Evolutionary conservation across 371 early-diverging fungal genomes (phyloP), one percentile per base, ranked within the genome.

Genomic region (Rhizopus microsporus): DNA sequence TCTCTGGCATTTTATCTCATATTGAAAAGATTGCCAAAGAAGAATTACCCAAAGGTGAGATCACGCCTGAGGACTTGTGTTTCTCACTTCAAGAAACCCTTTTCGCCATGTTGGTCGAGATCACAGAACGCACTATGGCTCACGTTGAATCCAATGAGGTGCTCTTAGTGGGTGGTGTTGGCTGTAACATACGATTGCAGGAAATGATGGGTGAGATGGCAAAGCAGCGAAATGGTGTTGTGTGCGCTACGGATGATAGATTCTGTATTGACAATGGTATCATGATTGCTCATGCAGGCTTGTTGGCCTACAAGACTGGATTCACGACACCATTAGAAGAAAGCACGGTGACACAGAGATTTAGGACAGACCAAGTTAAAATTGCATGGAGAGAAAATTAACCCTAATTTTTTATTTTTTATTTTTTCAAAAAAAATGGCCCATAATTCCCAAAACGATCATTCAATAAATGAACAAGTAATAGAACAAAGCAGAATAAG

Each of bases 121-220:
- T 93, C 15, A 98, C 99, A n/a, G 99, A 99, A 74, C 84, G 99
- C n/a, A 99, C 99, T 8, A 97, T 99, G 98, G 96, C 99, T 0
- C 99, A 98, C 64, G 90, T 97, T 50, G 94, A 93, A 35, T 87
- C 92, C 23, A 74, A 72, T 23, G 98, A 99, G 65, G 99, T 99
- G 0, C 67, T 99, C 65, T 88, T 99, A 50, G 99, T 99, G 7
- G 99, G 99, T 13, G 99, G 99, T 7, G 99, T 99, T 12, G 99
- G 99, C 39, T 99, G 99, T 83, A 98, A 98, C 62, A 69, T 88
- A 57, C 83, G 99, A 43, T 72, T 99, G 57, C 99, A 99, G 72
- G 91, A 94, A 68, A 99, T 99, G 99, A 98, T 99, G 96, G 89
- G 69, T 23, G 74, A 84, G 51, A 99, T 99, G 99, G 97, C 93